These are phyloP conservation scores for Vitis hybrid DNA, from an alignment of 177 flowering plant species.

Conservation along the genomic window DNA sequence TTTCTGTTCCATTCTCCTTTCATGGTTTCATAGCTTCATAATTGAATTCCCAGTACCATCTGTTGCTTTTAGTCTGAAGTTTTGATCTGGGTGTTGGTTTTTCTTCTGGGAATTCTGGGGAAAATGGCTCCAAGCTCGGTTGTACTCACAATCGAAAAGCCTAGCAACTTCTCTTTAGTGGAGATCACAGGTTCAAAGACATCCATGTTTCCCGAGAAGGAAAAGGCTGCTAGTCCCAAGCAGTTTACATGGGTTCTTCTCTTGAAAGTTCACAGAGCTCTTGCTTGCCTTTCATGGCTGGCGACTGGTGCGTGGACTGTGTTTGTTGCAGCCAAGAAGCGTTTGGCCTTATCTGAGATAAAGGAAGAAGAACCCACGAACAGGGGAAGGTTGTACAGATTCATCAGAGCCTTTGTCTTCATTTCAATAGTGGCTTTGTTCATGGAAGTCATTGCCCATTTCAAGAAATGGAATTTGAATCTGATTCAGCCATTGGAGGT, in stretches of 20 bases:
- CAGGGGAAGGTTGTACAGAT: slow-evolving; percentile 55
- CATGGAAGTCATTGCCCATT: slow-evolving; percentile 67
- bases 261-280: slow-evolving; percentile 48
- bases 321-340: slow-evolving; percentile 39
- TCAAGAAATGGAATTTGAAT: slow-evolving; percentile 55
- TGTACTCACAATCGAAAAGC: slow-evolving; percentile 58
- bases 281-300: slow-evolving; percentile 40
- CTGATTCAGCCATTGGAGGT: slow-evolving; percentile 58
- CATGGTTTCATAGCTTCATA: slow-evolving; percentile 1
- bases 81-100: slow-evolving; percentile 17
- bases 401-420: slow-evolving; percentile 56
- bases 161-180: slow-evolving; percentile 34
- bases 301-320: slow-evolving; percentile 21
- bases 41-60: not conserved
- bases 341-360: slow-evolving; percentile 35
- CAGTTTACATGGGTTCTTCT: slow-evolving; percentile 62
- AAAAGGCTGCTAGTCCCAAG: slow-evolving; percentile 53
- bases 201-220: slow-evolving; percentile 42
- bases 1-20: not conserved
- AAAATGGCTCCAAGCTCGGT: slow-evolving; percentile 57
- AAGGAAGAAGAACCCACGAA: slow-evolving; percentile 36
- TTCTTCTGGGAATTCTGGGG: not conserved
- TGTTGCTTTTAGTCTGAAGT: not conserved
- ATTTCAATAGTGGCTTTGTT: slow-evolving; percentile 48
- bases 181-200: slow-evolving; percentile 39